Percentiles rank a stretch among this genome's conserved stretches.
These are phyloP conservation scores for Rhodomyrtus tomentosa DNA, from an alignment of 345 rosid species.

Conservation along the genomic window DNA sequence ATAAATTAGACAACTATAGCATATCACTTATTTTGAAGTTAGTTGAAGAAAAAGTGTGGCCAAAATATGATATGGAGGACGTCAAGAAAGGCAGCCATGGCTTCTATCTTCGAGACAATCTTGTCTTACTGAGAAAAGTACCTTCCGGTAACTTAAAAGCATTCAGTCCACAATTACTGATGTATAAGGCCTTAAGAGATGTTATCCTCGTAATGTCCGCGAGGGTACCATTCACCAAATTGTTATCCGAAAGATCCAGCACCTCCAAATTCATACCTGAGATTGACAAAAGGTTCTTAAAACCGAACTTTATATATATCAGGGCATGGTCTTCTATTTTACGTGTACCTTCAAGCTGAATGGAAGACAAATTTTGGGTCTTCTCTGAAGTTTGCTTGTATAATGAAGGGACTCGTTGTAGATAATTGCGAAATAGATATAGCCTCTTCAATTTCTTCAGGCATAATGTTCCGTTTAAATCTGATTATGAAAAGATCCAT, in stretches of 20 bases:
- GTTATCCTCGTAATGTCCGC: background rate
- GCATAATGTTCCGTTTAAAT: background rate
- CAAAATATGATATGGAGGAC: background rate
- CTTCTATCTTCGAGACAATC: background rate
- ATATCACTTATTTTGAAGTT: background rate
- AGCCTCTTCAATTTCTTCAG: background rate
- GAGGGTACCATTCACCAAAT: background rate
- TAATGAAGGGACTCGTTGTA: background rate
- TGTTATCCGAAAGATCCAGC: fast-evolving
- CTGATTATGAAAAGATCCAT: background rate
- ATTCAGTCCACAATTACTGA: fast-evolving
- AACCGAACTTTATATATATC: fast-evolving
- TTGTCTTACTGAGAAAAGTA: background rate
- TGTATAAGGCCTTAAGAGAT: background rate
- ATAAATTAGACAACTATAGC: no score
- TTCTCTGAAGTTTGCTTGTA: background rate
- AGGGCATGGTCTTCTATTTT: background rate
- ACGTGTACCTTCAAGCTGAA: background rate
- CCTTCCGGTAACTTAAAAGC: background rate
- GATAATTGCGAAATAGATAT: fast-evolving
- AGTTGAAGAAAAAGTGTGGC: background rate
- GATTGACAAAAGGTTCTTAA: background rate
- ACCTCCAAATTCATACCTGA: background rate
- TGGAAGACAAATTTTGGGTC: background rate
- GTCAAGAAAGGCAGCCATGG: background rate